Evolutionary conservation across 192 early-diverging fungal species (phyloP), one percentile per base, ranked within the genome.

Genomic region (Coemansia sp.): DNA sequence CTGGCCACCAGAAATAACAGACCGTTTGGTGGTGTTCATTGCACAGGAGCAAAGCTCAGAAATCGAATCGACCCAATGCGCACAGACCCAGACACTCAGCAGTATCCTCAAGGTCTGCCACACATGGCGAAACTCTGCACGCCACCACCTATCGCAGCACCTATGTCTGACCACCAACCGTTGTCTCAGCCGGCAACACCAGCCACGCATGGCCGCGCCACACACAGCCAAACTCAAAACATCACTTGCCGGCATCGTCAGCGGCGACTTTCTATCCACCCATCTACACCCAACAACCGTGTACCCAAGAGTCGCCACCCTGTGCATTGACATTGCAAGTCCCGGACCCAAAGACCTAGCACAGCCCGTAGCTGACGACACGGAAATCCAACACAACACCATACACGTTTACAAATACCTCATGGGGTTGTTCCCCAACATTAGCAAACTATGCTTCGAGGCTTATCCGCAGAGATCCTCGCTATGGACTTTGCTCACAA

Each of bases 1-100:
- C 59, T 61, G 59, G 59, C 35, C 59, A 18, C 38, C 18, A 41
- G 59, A 61, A 41, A 61, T 61, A 38, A 14, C 39, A 11, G 34
- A 34, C n/a, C 9, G 18, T 3, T 9, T 61, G 8, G 14, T 48
- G 0, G 8, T 15, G 45, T 48, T 48, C n/a, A 38, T 38, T 12
- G 36, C 35, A 8, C 9, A 38, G 15, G 6, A 17, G 17, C 15
- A 18, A 1, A 37, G 20, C 2, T 1, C 37, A 18, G 4, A 3
- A 5, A 22, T 4, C 14, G 9, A 2, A 4, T 7, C 59, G 8
- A 39, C 45, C 45, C 45, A 48, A 15, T 48, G 45, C 14, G 1
- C 45, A 12, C 9, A 12, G 45, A 12, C 45, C 45, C 45, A 3
- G 45, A 8, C 8, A 37, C 36, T 41, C 59, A 5, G 18, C 0